phyloP scores from a whole-genome alignment of 1,284 basidiomycete genomes.

The Pseudomicrostroma phylloplanum region DNA sequence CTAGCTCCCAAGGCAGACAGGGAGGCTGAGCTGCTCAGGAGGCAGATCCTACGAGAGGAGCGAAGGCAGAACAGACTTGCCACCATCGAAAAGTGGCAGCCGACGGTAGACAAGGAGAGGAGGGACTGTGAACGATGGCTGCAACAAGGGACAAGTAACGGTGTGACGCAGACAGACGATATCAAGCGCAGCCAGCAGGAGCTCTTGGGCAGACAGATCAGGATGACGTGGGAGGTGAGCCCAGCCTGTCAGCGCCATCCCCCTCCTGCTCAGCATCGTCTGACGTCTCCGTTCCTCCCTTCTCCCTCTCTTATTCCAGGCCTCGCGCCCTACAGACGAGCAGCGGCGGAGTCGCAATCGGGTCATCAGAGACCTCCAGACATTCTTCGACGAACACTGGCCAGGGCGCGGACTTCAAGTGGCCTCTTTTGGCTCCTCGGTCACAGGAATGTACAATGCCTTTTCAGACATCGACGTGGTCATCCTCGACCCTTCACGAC shows the following conservation, averaged over 20 bases:
- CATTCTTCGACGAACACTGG: slow-evolving; percentile 23
- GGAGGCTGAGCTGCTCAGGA: slow-evolving; percentile 4
- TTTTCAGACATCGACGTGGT: slow-evolving; percentile 35
- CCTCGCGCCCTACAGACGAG: no score
- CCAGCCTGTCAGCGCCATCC: neutral
- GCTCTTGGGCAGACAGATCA: neutral
- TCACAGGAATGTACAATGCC: slow-evolving; percentile 29
- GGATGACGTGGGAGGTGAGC: neutral
- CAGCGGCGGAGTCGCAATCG: no score
- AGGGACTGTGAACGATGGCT: neutral
- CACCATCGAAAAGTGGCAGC: neutral
- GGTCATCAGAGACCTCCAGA: slow-evolving; percentile 17
- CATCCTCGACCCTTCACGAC: slow-evolving; percentile 33
- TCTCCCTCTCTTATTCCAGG: no score
- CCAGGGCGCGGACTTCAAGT: slow-evolving; percentile 25
- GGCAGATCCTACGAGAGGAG: neutral
- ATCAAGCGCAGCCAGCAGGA: neutral
- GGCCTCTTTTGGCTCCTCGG: slow-evolving; percentile 37
- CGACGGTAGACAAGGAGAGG: neutral
- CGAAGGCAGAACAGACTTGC: neutral
- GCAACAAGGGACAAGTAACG: neutral
- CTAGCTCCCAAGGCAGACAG: no score
- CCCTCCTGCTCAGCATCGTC: neutral
- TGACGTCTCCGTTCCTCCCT: neutral
- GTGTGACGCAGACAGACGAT: neutral